Conservation (phyloP, 768 basidiomycete genomes). For the Sarcomyxa edulis region DNA sequence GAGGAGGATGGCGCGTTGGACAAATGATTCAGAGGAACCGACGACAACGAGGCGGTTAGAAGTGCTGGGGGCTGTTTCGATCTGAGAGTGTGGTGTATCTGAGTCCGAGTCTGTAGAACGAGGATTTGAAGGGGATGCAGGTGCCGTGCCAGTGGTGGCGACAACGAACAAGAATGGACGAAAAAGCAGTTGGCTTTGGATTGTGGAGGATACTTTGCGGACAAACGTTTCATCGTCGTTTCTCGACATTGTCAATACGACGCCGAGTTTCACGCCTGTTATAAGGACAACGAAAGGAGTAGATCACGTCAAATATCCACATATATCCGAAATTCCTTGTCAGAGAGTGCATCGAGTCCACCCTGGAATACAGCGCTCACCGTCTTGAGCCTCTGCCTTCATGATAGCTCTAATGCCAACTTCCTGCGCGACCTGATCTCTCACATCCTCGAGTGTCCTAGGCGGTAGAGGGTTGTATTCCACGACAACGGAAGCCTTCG, state of each 20-base stretch:
- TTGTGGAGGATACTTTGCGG: constrained; percentile 42
- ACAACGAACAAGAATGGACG: constrained; percentile 49
- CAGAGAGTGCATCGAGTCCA: neutral
- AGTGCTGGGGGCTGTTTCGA: too few relatives aligned
- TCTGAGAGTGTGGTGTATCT: too few relatives aligned
- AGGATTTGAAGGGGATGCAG: too few relatives aligned
- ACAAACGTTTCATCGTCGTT: constrained; percentile 53
- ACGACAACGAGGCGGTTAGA: constrained; percentile 51
- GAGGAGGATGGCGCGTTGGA: constrained; percentile 66
- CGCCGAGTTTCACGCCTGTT: constrained; percentile 48
- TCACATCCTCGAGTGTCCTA: constrained; percentile 44
- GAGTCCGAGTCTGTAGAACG: too few relatives aligned
- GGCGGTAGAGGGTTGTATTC: constrained; percentile 13
- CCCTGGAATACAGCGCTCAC: constrained; percentile 8
- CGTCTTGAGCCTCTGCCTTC: constrained; percentile 37
- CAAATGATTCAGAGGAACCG: constrained; percentile 47
- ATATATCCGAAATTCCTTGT: neutral
- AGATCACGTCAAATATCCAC: neutral
- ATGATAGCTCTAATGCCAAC: constrained; percentile 42
- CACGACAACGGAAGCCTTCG: too few relatives aligned
- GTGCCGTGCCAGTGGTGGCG: constrained; percentile 38
- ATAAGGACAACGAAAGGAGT: constrained; percentile 1
- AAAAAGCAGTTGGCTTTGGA: constrained; percentile 36
- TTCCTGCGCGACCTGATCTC: constrained; percentile 45
- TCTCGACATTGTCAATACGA: constrained; percentile 56